These are phyloP conservation scores for Aquilaria malaccensis DNA, from an alignment of 345 rosid species.

Conservation along the genomic window DNA sequence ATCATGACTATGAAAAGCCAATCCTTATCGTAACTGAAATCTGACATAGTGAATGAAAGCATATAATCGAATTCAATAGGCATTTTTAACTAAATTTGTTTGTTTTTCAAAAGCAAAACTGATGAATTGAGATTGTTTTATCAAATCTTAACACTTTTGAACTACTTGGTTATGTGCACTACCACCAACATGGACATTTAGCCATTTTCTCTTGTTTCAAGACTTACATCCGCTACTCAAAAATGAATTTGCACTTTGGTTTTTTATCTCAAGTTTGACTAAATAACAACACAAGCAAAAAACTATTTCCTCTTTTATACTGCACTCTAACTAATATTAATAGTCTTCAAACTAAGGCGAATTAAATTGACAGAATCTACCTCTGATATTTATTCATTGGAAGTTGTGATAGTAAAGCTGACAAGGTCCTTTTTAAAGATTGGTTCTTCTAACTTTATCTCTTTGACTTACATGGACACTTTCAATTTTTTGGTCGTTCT, in stretches of 20 bases:
- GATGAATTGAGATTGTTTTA: constrained; percentile 4
- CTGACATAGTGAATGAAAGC: not conserved
- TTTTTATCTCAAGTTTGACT: not conserved
- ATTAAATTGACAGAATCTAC: not conserved
- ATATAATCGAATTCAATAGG: not conserved
- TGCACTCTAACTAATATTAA: not conserved
- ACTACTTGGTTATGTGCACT: too few species aligned
- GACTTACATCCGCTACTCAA: not conserved
- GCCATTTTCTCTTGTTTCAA: not conserved
- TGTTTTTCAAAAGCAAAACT: not conserved
- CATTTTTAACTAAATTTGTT: not conserved
- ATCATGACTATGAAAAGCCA: constrained; percentile 1
- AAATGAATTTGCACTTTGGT: not conserved
- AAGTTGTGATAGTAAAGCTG: too few species aligned
- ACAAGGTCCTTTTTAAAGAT: not conserved
- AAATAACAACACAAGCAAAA: constrained; percentile 4
- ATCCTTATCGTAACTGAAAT: constrained; percentile 3
- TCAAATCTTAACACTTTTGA: not conserved
- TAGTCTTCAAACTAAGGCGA: not conserved
- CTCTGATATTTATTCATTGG: too few species aligned
- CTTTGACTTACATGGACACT: not conserved
- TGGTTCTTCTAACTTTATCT: not conserved
- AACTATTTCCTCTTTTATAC: not conserved
- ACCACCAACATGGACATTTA: not conserved
- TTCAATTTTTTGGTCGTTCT: too few species aligned